Conservation (phyloP, 148 eudicot genomes). For the Arctostaphylos glauca region DNA sequence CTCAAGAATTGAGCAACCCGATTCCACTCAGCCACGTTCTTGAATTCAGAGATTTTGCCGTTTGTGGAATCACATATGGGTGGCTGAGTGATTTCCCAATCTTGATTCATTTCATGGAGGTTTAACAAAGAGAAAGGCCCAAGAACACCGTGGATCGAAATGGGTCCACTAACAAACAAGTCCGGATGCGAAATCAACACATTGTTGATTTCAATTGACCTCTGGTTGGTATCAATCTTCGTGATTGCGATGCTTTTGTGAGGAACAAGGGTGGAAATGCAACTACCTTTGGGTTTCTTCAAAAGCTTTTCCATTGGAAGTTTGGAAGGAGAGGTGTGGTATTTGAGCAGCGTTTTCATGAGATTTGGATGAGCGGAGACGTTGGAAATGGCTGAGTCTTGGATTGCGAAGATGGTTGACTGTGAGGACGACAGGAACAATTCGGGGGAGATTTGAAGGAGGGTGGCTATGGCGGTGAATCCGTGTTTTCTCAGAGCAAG, state of each 20-base stretch:
- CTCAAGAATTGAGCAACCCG: constrained; percentile 35
- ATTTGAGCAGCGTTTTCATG: constrained; percentile 41
- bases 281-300: constrained; percentile 27
- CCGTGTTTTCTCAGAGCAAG: constrained; percentile 33
- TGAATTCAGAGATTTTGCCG: background rate
- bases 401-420: constrained; percentile 60
- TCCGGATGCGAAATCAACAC: constrained; percentile 57
- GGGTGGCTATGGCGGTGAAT: constrained; percentile 43
- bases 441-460: constrained; percentile 58
- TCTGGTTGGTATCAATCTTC: background rate
- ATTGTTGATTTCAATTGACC: constrained; percentile 42
- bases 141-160: constrained; percentile 62
- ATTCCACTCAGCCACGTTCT: constrained; percentile 30
- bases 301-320: constrained; percentile 32
- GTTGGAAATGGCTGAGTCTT: constrained; percentile 39
- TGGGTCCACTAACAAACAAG: constrained; percentile 47
- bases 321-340: constrained; percentile 44
- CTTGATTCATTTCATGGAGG: constrained; percentile 9
- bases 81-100: constrained; percentile 23
- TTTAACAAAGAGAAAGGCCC: constrained; percentile 36
- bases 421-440: constrained; percentile 29
- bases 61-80: constrained; percentile 11
- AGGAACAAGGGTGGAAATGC: constrained; percentile 42
- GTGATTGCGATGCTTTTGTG: constrained; percentile 39
- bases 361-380: constrained; percentile 31